Conservation (phyloP, 306 rosid species). For the Abrus precatorius region DNA sequence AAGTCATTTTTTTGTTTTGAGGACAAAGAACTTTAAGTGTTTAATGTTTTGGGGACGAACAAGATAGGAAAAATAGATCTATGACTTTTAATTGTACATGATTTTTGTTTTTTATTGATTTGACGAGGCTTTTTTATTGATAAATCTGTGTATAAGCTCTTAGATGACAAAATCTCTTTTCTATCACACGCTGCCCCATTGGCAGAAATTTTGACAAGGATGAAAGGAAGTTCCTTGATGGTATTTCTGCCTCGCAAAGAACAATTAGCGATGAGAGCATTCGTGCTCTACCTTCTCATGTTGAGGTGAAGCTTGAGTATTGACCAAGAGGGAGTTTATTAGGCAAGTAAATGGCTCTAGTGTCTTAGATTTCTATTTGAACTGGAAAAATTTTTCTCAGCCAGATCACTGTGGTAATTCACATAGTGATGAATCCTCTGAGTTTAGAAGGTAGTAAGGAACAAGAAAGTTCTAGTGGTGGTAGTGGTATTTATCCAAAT, state of each 20-base stretch:
- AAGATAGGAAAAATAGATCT: conserved; percentile 46
- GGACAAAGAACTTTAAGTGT: no score
- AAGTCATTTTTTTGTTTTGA: no score
- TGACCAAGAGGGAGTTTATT: conserved; percentile 64
- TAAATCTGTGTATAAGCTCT: conserved; percentile 50
- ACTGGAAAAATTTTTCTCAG: conserved; percentile 61
- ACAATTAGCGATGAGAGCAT: conserved; percentile 79
- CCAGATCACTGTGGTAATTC: conserved; percentile 58
- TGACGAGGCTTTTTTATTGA: neutral
- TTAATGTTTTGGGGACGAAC: no score
- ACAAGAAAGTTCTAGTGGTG: conserved; percentile 51
- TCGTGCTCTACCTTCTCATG: conserved; percentile 53
- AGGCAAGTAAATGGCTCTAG: conserved; percentile 62
- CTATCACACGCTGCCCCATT: conserved; percentile 72
- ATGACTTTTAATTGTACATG: conserved; percentile 7
- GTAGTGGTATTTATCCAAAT: conserved; percentile 60
- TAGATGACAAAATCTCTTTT: conserved; percentile 78
- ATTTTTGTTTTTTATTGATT: neutral
- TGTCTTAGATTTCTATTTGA: conserved; percentile 58
- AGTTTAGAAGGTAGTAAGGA: conserved; percentile 59
- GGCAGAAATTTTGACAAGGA: conserved; percentile 98
- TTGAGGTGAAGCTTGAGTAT: conserved; percentile 67
- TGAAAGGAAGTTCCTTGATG: conserved; percentile 93
- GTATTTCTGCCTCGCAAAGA: conserved; percentile 70
- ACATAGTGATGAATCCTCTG: conserved; percentile 57